Evolutionary conservation across 2,329 filamentous ascomycete genomes (phyloP), one percentile per base, ranked within the genome.

Genomic region (Xylariomycetidae sp.): DNA sequence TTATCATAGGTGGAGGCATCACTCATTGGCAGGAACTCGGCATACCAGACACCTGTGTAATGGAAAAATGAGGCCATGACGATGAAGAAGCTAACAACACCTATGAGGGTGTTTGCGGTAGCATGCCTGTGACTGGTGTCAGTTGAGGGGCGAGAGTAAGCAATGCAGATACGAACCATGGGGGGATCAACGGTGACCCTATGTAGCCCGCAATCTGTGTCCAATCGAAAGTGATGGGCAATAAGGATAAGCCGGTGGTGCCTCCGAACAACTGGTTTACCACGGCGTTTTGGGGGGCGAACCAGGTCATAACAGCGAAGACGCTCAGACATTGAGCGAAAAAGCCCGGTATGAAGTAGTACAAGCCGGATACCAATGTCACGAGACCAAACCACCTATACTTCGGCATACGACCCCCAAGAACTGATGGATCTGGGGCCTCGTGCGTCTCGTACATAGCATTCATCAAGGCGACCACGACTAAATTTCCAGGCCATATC

Each of bases 191-290:
- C 14, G 82, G 82, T 8, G 78, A 83, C 18, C 75, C 74, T 32
- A 83, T 66, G 40, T 76, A 87, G 29, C 80, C 83, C 3, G 80
- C 70, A 33, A 86, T 71, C 46, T 85, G 80, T 5, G 80, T 82
- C 82, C 83, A 87, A 62, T 88, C 83, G 50, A 88, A 85, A 0
- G 82, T 86, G 19, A 88, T 75, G 2, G 83, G 82, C 6, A 87
- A 60, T 17, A 88, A 50, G 0, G 78, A 83, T 4, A 88, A 43
- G 0, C 84, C 83, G 0, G 77, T 82, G 30, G 67, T 69, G 2
- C 80, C 81, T 2, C 84, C 84, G 45, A 88, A 88, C 2, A 88
- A 51, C 53, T 88, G 82, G 44, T 88, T 88, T 25, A 88, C 58
- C 8, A 85, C 61, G 0, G 75, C 66, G 38, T 75, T 85, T 31